Conservation (phyloP, 2,329 filamentous ascomycete genomes). For the Atkinsonella hypoxylon region DNA sequence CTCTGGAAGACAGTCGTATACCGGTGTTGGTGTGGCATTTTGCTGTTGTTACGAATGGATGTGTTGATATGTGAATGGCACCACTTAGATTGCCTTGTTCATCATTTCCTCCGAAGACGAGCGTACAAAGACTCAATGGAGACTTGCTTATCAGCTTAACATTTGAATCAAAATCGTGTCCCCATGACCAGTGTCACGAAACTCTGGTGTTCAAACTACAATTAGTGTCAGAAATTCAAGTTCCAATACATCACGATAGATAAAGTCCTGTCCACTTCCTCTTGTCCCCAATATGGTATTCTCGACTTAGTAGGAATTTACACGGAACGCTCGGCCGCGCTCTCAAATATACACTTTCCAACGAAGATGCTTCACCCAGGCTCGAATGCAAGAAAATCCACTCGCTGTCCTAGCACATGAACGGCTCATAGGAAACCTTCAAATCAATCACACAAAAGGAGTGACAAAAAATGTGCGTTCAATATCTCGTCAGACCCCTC, state of each 20-base stretch:
- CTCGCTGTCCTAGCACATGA: not conserved
- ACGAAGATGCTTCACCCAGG: not conserved
- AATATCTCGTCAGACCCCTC: not conserved
- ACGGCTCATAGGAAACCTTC: not conserved
- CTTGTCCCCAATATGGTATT: not conserved
- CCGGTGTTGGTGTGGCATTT: not conserved
- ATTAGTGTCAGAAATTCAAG: not conserved
- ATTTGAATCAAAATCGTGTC: too few relatives aligned
- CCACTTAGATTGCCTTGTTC: too few relatives aligned
- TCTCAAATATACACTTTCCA: not conserved
- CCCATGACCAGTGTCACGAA: too few relatives aligned
- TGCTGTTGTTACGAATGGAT: not conserved
- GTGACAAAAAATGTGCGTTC: not conserved
- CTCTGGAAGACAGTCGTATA: too few relatives aligned
- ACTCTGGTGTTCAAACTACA: not conserved
- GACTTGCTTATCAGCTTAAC: too few relatives aligned
- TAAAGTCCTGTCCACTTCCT: not conserved
- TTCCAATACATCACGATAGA: not conserved
- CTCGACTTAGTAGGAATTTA: not conserved
- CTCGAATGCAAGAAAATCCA: not conserved
- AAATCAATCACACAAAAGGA: not conserved
- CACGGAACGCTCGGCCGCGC: slow-evolving; percentile 2
- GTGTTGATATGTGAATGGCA: too few relatives aligned
- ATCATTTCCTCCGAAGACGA: too few relatives aligned
- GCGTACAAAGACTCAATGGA: too few relatives aligned